Conservation (phyloP, 192 early-diverging fungal species). For the Powellomyces hirtus region DNA sequence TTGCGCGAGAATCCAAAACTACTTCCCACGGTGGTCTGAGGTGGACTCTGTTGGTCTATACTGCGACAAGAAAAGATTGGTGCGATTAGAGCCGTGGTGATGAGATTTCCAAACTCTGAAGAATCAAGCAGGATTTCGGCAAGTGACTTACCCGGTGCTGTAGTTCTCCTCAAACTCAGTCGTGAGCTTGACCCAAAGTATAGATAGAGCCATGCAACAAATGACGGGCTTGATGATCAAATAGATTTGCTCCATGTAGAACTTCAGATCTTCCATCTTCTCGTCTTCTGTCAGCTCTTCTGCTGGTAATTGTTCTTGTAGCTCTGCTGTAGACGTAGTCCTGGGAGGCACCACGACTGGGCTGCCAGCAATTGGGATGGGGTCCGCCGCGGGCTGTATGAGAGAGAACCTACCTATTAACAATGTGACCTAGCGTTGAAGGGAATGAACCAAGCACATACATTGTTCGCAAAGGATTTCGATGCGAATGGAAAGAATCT, state of each 20-base stretch:
- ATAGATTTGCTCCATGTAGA: conserved; percentile 79
- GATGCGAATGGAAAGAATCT: not conserved
- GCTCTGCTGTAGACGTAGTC: not conserved
- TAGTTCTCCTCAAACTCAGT: conserved; percentile 49
- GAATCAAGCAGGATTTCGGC: too few relatives aligned
- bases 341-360: not conserved
- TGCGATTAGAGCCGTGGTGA: too few relatives aligned
- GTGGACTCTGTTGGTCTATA: not conserved
- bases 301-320: not conserved
- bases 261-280: conserved; percentile 64
- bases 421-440: not conserved
- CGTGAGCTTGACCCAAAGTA: conserved; percentile 83
- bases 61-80: not conserved
- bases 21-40: conserved; percentile 11
- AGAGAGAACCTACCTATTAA: not conserved
- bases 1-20: conserved; percentile 20
- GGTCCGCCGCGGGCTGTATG: not conserved
- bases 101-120: too few relatives aligned
- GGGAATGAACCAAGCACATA: not conserved
- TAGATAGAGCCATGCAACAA: conserved; percentile 69
- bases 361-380: not conserved
- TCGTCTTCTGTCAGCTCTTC: conserved; percentile 48
- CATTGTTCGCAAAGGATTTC: not conserved
- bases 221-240: conserved; percentile 79
- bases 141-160: conserved; percentile 35